phyloP scores from a whole-genome alignment of 495 filamentous ascomycete genomes.

The Penicilliopsis zonata region DNA sequence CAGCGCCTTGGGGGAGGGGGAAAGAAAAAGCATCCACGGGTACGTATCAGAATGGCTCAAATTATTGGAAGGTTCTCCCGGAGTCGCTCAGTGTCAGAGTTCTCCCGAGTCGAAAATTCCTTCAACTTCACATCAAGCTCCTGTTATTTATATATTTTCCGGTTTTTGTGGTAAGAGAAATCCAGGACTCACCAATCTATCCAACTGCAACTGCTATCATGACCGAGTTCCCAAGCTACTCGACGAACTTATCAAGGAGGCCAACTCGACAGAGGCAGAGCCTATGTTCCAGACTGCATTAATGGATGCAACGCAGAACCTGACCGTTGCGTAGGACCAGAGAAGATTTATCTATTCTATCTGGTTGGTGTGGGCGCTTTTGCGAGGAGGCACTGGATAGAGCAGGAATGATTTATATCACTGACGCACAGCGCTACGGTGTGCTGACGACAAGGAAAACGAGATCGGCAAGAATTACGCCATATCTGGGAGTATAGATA shows the following conservation, averaged over 20 bases:
- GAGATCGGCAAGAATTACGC: slow-evolving; percentile 53
- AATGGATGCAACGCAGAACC: slow-evolving; percentile 50
- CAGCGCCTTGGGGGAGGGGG: slow-evolving; percentile 64
- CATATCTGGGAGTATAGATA: slow-evolving; percentile 44
- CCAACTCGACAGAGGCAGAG: slow-evolving; percentile 26
- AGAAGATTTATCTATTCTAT: slow-evolving; percentile 52
- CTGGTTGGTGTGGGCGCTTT: slow-evolving; percentile 48
- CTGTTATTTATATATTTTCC: no score
- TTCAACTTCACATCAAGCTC: slow-evolving; percentile 60
- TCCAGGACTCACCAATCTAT: no score
- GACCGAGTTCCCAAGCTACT: slow-evolving; percentile 48
- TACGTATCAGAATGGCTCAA: slow-evolving; percentile 53
- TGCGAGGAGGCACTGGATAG: slow-evolving; percentile 28
- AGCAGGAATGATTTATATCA: slow-evolving; percentile 54
- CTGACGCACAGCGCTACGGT: slow-evolving; percentile 59
- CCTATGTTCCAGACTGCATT: slow-evolving; percentile 55
- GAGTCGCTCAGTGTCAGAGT: slow-evolving; percentile 59
- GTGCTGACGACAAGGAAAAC: slow-evolving; percentile 57
- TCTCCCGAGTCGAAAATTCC: slow-evolving; percentile 42
- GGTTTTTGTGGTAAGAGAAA: no score
- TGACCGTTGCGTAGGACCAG: slow-evolving; percentile 30
- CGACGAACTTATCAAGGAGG: slow-evolving; percentile 40
- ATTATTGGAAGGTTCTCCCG: slow-evolving; percentile 48
- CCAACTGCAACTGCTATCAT: slow-evolving; percentile 42
- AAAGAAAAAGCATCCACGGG: slow-evolving; percentile 60